Evolutionary conservation across 2,329 filamentous ascomycete genomes (phyloP).

Genomic region (Graphilbum fragrans): DNA sequence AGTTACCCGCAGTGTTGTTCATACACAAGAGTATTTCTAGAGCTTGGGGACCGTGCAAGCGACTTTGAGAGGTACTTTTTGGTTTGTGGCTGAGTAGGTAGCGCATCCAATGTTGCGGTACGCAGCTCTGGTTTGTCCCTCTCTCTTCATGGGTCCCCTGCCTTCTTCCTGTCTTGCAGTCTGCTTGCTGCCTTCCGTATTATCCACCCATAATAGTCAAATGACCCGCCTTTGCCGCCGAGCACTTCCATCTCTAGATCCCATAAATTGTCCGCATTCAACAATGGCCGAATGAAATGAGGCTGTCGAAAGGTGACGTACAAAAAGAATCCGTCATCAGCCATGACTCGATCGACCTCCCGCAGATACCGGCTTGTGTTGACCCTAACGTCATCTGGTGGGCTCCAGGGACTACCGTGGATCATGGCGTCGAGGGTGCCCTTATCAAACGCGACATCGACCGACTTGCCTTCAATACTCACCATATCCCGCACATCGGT

Average conservation of each 20-base stretch:
- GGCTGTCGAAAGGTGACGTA: slow-evolving; percentile 42
- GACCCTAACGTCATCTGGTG: slow-evolving; percentile 32
- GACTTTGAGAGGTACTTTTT: too few relatives aligned
- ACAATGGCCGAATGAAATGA: slow-evolving; percentile 37
- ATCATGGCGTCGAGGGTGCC: slow-evolving; percentile 44
- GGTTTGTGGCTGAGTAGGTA: too few relatives aligned
- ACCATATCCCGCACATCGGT: slow-evolving; percentile 40
- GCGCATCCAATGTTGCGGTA: too few relatives aligned
- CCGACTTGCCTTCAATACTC: slow-evolving; percentile 21
- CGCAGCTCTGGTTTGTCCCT: too few relatives aligned
- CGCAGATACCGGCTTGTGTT: slow-evolving; percentile 35
- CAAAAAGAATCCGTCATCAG: slow-evolving; percentile 33
- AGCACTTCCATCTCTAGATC: slow-evolving; percentile 29
- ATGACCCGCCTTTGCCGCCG: slow-evolving; percentile 23
- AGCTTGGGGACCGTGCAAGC: too few relatives aligned
- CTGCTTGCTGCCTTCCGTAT: slow-evolving; percentile 25
- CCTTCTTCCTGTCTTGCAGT: too few relatives aligned
- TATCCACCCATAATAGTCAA: slow-evolving; percentile 36
- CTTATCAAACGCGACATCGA: slow-evolving; percentile 48
- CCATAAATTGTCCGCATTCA: slow-evolving; percentile 30
- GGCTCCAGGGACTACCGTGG: slow-evolving; percentile 38
- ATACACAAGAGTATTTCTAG: too few relatives aligned
- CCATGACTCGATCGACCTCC: slow-evolving; percentile 35
- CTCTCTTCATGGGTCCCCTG: too few relatives aligned
- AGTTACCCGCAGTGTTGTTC: too few relatives aligned